Base-by-base conservation (phyloP, 1,284 basidiomycete genomes). In the Rhodotorula sp. region DNA sequence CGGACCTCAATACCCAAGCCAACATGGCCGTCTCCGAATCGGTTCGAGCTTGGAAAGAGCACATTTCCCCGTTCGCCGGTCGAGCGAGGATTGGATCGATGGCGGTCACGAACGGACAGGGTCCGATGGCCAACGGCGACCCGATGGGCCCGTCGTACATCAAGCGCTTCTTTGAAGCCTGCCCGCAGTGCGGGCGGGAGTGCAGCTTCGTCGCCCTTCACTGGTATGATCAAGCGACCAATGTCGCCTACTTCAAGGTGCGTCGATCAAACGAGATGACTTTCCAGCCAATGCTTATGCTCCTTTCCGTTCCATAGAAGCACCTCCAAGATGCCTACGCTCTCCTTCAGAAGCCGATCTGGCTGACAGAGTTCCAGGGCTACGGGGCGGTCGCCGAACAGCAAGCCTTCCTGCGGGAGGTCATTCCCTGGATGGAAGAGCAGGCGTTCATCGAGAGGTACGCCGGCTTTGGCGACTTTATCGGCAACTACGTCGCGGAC, bases 391-490 rank as follows among this genome's bases (percentile, higher is more conserved):
- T 23, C 1, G 64, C 52, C 26, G 61, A 74, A 58, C 70, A 74
- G 48, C 58, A 64, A 23, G 57, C 21, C 5, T 72, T 74, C 65
- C 49, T 66, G 38, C 2, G 45, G 23, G 64, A 62, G 19, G 73
- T 74, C 49, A 61, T 74, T 1, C 75, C 75, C 5, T 76, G 75
- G 75, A 43, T 77, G 63, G 69, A 77, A 15, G 23, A 59, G 12
- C 57, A 61, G 19, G 31, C 60, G 3, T 68, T 48, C 45, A 73
- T 75, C 47, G 66, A 73, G 59, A 67, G 71, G 1, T 77, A 75
- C 63, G 76, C 76, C 28, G 60, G 68, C 3, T 77, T 77, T 47
- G 69, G 69, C 26, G 71, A 55, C 56, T 72, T 70, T 23, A 48
- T 59, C 26, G 71, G 71, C 38, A 62, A 54, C 7, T 73, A 61